phyloP scores from a whole-genome alignment of 1,284 basidiomycete species.

The Pseudomicrostroma phylloplanum region DNA sequence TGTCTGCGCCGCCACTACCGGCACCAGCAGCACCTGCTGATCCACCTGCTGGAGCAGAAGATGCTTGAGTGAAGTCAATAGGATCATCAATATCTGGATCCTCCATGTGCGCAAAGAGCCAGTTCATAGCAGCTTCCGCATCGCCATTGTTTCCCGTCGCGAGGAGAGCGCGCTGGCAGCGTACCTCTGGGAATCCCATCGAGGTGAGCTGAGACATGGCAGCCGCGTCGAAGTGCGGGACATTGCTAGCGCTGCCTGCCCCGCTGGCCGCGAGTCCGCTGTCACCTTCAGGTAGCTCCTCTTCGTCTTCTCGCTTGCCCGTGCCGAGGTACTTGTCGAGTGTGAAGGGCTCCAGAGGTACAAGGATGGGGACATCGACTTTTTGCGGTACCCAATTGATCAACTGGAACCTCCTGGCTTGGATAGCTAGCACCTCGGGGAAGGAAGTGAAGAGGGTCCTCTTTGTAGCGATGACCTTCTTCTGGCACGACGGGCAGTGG shows the following conservation, averaged over 20 bases:
- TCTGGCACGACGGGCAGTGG: slow-evolving; percentile 60
- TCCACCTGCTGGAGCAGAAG: slow-evolving; percentile 21
- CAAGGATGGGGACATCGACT: slow-evolving; percentile 78
- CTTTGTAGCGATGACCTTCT: slow-evolving; percentile 64
- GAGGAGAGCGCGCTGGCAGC: slow-evolving; percentile 60
- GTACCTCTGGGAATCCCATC: slow-evolving; percentile 44
- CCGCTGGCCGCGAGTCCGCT: slow-evolving; percentile 3
- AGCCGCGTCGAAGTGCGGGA: slow-evolving; percentile 28
- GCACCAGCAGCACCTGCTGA: not conserved
- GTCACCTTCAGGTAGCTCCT: slow-evolving; percentile 62
- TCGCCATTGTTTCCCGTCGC: slow-evolving; percentile 72
- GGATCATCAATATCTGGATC: slow-evolving; percentile 85
- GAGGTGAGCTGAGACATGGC: slow-evolving; percentile 40
- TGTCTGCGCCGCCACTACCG: slow-evolving; percentile 44
- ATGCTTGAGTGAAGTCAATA: slow-evolving; percentile 53
- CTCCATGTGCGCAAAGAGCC: slow-evolving; percentile 91
- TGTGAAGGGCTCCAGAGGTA: slow-evolving; percentile 59
- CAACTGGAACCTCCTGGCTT: slow-evolving; percentile 89
- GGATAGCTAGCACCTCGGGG: slow-evolving; percentile 80
- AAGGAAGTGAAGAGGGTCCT: slow-evolving; percentile 72
- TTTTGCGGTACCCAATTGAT: slow-evolving; percentile 97
- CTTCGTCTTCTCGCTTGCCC: slow-evolving; percentile 70
- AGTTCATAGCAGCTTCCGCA: slow-evolving; percentile 82
- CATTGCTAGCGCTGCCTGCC: slow-evolving; percentile 6
- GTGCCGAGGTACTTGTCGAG: slow-evolving; percentile 68